A percentile compares a stretch with the other conserved stretches of the same genome.
phyloP scores from a whole-genome alignment of 176 grass and related monocot species.

The Thalia dealbata region DNA sequence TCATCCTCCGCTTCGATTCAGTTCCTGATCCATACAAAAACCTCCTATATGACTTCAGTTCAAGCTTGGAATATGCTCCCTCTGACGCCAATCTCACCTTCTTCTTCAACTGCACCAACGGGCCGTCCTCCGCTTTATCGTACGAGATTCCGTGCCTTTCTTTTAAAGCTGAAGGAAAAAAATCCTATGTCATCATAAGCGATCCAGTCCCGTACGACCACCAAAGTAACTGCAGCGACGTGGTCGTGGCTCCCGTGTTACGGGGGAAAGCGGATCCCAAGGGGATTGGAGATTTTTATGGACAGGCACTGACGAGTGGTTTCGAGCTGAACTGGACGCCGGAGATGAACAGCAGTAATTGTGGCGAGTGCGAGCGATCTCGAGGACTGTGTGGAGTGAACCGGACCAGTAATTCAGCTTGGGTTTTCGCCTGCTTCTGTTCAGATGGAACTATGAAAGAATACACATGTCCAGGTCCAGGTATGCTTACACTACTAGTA shows the following conservation, averaged over 20 bases:
- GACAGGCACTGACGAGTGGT: no score
- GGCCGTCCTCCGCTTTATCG: accelerated
- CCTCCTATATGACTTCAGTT: no score
- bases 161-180: background rate
- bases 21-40: no score
- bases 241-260: background rate
- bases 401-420: background rate
- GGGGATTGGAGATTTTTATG: no score
- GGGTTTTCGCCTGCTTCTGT: background rate
- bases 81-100: background rate
- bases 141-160: background rate
- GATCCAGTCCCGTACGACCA: background rate
- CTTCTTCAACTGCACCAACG: background rate
- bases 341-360: background rate
- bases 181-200: background rate
- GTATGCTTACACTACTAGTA: background rate
- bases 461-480: background rate
- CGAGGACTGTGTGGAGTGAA: background rate
- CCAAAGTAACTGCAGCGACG: background rate
- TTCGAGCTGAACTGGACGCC: no score
- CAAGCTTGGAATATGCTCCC: background rate
- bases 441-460: background rate
- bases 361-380: background rate
- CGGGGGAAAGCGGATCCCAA: background rate
- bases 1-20: no score